Evolutionary conservation across 2,329 filamentous ascomycete genomes (phyloP), one percentile per base, ranked within the genome.

Genomic region (Aspergillus glaucus): DNA sequence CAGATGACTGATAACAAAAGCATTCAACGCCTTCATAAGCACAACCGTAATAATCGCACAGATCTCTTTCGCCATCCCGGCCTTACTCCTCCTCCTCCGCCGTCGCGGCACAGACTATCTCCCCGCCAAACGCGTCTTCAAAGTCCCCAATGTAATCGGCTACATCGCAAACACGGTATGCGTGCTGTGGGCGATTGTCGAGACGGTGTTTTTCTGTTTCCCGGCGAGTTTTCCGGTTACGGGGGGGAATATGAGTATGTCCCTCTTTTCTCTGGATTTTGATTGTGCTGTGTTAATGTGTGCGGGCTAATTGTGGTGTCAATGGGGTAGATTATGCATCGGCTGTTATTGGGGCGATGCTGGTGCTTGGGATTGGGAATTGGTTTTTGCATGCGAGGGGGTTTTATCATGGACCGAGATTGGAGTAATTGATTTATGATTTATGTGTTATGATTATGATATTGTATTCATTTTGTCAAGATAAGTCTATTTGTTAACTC

Each of bases 11-110:
- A 44, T 15, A 34, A 24, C 9, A 36, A 19, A 4, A 59, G 56
- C 55, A 10, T 59, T 59, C 52, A 60, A 59, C 42, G 54, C 57
- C 28, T 60, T 60, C 47, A 60, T 60, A 24, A 49, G 50, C 39
- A 55, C 56, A 12, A 59, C 56, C 3, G 56, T 59, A 10, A 50
- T 59, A 19, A 52, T 59, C 32, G 57, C 56, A 3, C 57, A 60
- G 24, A 54, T 60, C 32, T 60, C 57, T 37, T 59, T 45, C 43
- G 57, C 57, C 32, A 46, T 59, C 37, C 56, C 57, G 5, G 50
- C 57, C 5, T 8, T 47, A 6, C 45, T 60, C 4, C 53, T 60
- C 9, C 43, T 60, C 39, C 21, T 30, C n/a, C 50, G 53, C 6
- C 53, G 52, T 19, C 47, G 52, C 8, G 26, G 40, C 9, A 14